These are phyloP conservation scores for Ophiostoma sp. DNA, from an alignment of 2,329 filamentous ascomycete species.

Conservation along the genomic window DNA sequence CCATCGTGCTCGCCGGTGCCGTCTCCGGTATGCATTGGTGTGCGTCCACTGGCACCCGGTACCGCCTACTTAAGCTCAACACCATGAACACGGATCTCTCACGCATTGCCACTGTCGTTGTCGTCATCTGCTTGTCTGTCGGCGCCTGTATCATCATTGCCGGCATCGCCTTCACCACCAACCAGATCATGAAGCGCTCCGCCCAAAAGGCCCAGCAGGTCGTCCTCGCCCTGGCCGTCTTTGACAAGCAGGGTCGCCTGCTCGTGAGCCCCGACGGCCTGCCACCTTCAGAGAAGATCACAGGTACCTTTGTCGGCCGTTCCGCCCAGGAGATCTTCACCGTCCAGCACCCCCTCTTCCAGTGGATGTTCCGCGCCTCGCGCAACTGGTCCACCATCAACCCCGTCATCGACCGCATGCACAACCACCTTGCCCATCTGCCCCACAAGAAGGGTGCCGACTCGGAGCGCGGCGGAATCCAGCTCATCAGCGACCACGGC, in stretches of 20 bases:
- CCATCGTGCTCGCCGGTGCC: conserved; percentile 62
- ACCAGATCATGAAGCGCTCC: conserved; percentile 47
- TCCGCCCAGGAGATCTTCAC: conserved; percentile 63
- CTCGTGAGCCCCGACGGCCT: conserved; percentile 65
- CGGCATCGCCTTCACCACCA: conserved; percentile 49
- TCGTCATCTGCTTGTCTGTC: conserved; percentile 65
- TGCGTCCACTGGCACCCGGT: conserved; percentile 64
- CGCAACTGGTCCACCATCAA: conserved; percentile 68
- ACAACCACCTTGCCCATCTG: conserved; percentile 57
- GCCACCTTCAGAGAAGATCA: conserved; percentile 69
- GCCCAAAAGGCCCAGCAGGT: conserved; percentile 58
- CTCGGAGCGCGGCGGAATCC: conserved; percentile 31
- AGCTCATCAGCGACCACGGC: conserved; percentile 48
- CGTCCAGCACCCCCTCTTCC: conserved; percentile 70
- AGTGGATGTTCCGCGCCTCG: conserved; percentile 81
- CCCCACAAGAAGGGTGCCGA: conserved; percentile 31
- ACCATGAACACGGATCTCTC: conserved; percentile 41
- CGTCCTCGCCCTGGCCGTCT: conserved; percentile 55
- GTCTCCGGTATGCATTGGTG: conserved; percentile 89
- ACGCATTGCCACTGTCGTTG: conserved; percentile 62
- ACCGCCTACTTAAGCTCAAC: conserved; percentile 50
- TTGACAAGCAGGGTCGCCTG: conserved; percentile 60
- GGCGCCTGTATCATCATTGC: conserved; percentile 57
- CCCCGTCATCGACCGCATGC: conserved; percentile 66
- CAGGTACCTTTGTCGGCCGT: conserved; percentile 66